Evolutionary conservation across 2,329 filamentous ascomycete genomes (phyloP), one percentile per base, ranked within the genome.

Genomic region (Microascus cirrosus): DNA sequence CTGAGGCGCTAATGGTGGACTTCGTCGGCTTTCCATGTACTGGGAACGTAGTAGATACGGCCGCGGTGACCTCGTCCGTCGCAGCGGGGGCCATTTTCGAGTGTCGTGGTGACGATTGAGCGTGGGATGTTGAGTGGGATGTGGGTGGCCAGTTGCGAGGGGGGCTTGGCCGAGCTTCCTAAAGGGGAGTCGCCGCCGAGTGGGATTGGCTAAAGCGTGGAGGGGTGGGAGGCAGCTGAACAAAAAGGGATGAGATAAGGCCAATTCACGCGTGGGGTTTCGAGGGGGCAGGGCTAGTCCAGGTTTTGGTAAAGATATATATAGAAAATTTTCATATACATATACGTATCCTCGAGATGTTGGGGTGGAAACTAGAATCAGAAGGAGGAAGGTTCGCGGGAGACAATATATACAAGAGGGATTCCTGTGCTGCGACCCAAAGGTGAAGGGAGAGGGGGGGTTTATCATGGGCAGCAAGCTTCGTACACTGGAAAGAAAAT

Each of bases 101-200:
- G 54, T 58, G 62, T 52, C 58, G 53, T 60, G 58, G 24, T 34
- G 85, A 84, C 2, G 86, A 77, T 22, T 24, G 61, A 85, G 85
- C 1, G 74, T 89, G 32, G 84, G 80, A 51, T 89, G 87, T 69
- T 85, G 10, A 75, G 74, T 79, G 79, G 22, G 75, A 68, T 69
- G 62, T 64, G 64, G 66, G 66, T 63, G 55, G 48, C 34, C 42
- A 53, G 55, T 45, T 57, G 22, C 35, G 45, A 53, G 28, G 64
- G 55, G 55, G 48, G 55, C 55, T 57, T 57, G 55, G 55, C 68
- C 52, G 65, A 61, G 63, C 67, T 68, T 62, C 67, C 66, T 64
- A 66, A 67, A 68, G 63, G 63, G 66, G 66, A 60, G 59, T 59
- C 57, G 53, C 56, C 59, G 60, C 50, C 50, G 58, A 58, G 62